These are phyloP conservation scores for Eucalyptus marginata DNA, from an alignment of 345 rosid species.

Conservation along the genomic window DNA sequence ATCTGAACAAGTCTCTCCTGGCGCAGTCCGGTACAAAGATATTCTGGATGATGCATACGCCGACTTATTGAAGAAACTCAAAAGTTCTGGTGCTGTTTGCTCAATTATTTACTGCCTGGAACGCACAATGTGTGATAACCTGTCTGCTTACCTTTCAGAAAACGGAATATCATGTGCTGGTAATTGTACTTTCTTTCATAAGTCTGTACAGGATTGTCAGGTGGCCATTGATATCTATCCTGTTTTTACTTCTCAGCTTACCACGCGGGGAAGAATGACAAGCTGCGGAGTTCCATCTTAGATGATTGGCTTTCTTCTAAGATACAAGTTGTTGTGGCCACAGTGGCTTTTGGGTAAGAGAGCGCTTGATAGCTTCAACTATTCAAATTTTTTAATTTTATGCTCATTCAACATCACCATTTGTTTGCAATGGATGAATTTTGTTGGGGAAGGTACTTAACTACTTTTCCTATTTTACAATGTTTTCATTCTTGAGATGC, in stretches of 20 bases:
- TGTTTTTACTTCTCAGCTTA: slow-evolving; percentile 46
- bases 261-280: slow-evolving; percentile 86
- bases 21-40: slow-evolving; percentile 90
- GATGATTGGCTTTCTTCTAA: slow-evolving; percentile 91
- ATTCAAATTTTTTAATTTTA: not conserved
- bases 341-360: slow-evolving; percentile 89
- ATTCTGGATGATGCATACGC: slow-evolving; percentile 61
- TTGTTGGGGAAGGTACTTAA: not conserved
- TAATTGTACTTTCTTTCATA: slow-evolving; percentile 1
- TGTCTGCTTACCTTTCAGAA: slow-evolving; percentile 63
- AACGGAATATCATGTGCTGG: slow-evolving; percentile 86
- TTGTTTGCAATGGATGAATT: not conserved
- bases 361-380: not conserved
- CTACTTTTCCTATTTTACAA: not conserved
- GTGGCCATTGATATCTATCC: not conserved
- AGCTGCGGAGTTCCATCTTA: slow-evolving; percentile 67
- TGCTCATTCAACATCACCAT: not conserved
- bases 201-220: not conserved
- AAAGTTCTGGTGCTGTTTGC: slow-evolving; percentile 61
- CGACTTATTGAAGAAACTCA: slow-evolving; percentile 60
- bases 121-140: slow-evolving; percentile 81
- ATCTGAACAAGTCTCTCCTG: slow-evolving; percentile 16
- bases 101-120: slow-evolving; percentile 95
- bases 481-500: not conserved
- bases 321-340: slow-evolving; percentile 93